Base-by-base conservation (phyloP, 1,284 basidiomycete genomes). In the Fomitopsis schrenkii region DNA sequence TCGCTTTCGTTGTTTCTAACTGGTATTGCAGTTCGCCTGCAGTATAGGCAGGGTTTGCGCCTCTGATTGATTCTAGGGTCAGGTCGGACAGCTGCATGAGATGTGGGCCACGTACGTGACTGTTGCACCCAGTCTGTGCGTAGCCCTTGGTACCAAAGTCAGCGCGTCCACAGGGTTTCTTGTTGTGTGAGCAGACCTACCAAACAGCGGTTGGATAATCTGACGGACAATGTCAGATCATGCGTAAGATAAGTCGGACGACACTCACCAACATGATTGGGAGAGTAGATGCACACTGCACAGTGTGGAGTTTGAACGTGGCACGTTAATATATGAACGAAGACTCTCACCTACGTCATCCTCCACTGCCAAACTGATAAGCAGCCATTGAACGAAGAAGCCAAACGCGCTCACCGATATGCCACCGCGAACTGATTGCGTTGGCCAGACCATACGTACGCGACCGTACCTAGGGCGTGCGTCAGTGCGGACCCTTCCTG, bases 201-300 rank as follows among this genome's bases (percentile, higher is more conserved):
- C 91, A 93, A 15, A 91, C 74, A 5, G 76, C 76, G n/a, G 84
- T 74, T 1, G 83, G 81, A 64, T 91, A 92, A 69, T 91, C 89
- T 87, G 1, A 53, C 26, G 10, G 15, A 45, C 14, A 15, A 10
- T 10, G 40, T 57, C 44, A 58, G 46, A n/a, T n/a, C 10, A 14
- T 36, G 14, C 9, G 38, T 22, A 14, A 45, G 30, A 54, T 35
- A 2, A 45, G 10, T 5, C 17, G 26, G 5, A 38, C 36, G 28
- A 44, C 58, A 17, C 38, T 40, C 22, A 62, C 54, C 61, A 33
- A 75, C 66, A 57, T 75, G 70, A 55, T 76, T 76, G 10, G 73
- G 72, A 30, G 70, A 71, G 63, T 66, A 76, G 26, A 75, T 62
- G 55, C 71, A 71, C 5, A 75, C 73, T 73, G 35, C 12, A 0